A percentile compares a stretch with the other conserved stretches of the same genome.
Evolutionary conservation across 495 filamentous ascomycete genomes (phyloP).

Genomic region (Trypethelium eluteriae): DNA sequence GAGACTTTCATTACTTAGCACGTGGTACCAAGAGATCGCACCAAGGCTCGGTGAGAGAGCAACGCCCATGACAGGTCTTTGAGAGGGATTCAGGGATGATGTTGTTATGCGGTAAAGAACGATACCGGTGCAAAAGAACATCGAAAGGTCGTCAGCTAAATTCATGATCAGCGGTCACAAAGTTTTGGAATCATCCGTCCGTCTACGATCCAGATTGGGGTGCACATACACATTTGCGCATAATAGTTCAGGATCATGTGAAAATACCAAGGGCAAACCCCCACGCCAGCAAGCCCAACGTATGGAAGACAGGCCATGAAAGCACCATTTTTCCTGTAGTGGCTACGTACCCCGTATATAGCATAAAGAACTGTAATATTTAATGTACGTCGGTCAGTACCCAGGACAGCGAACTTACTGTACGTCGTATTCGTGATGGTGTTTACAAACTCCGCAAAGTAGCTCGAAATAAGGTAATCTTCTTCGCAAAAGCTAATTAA

Average conservation of each 20-base stretch:
- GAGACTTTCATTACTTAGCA: constrained; percentile 39
- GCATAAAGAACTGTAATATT: constrained; percentile 34
- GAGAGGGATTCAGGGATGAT: constrained; percentile 18
- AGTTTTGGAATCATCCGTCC: background rate
- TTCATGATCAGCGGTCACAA: background rate
- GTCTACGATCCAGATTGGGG: background rate
- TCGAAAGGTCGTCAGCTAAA: constrained; percentile 45
- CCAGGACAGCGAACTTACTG: constrained; percentile 9
- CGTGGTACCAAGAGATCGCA: constrained; percentile 32
- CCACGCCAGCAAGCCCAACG: constrained; percentile 48
- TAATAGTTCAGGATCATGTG: constrained; percentile 49
- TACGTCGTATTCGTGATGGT: constrained; percentile 19
- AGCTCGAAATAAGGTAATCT: constrained; percentile 20
- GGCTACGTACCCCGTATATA: constrained; percentile 33
- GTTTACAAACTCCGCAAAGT: constrained; percentile 23
- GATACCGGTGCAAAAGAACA: constrained; percentile 47
- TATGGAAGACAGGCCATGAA: constrained; percentile 39
- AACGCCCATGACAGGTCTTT: background rate
- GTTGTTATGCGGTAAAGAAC: constrained; percentile 48
- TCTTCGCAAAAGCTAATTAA: constrained; percentile 24
- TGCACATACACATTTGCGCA: constrained; percentile 45
- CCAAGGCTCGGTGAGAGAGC: background rate
- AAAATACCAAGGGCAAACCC: constrained; percentile 46
- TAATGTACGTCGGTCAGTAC: background rate
- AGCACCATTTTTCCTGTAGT: constrained; percentile 23